Base-by-base conservation (phyloP, 768 basidiomycete species). In the Podaxis sp. region DNA sequence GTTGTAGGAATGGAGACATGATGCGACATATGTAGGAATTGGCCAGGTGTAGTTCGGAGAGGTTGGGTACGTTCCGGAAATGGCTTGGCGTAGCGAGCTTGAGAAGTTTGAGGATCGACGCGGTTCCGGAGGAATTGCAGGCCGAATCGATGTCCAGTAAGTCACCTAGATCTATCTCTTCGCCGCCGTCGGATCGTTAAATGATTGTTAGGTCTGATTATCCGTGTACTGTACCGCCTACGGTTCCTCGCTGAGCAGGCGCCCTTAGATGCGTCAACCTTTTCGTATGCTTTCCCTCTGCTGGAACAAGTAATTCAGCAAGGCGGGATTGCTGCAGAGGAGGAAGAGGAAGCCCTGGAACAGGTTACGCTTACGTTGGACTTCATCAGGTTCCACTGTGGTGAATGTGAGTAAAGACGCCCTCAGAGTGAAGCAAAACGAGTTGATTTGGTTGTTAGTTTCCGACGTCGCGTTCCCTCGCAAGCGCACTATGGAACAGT, bases 31-130 rank as follows among this genome's bases (percentile, higher is more conserved):
- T 62, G 32, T 67, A 93, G 91, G 77, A 82, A 6, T 76, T 97
- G 27, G 85, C 90, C 0, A 75, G 82, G 50, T 86, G 87, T 63
- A 88, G 87, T 61, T 90, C 93, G 0, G 87, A 86, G 16, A 82
- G 94, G 16, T 73, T 98, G 10, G 88, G 85, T 13, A 79, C 77
- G 1, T 81, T 90, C 66, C 72, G 86, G 9, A 78, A 79, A 48
- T 91, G 91, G 85, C 75, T 95, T 4, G 93, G 90, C 4, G 81
- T 97, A 37, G 93, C 95, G 0, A 89, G 91, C 1, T 76, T 98
- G 46, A 81, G 97, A 57, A 85, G 85, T 63, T 73, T 89, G 48
- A 82, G 87, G 23, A 78, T 89, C 11, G 75, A 78, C 2, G 76
- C 83, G 2, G 79, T 98, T 0, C 91, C 93, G 0, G 85, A 87